These are phyloP conservation scores for Mycena indigotica DNA, from an alignment of 768 basidiomycete genomes.

Conservation along the genomic window DNA sequence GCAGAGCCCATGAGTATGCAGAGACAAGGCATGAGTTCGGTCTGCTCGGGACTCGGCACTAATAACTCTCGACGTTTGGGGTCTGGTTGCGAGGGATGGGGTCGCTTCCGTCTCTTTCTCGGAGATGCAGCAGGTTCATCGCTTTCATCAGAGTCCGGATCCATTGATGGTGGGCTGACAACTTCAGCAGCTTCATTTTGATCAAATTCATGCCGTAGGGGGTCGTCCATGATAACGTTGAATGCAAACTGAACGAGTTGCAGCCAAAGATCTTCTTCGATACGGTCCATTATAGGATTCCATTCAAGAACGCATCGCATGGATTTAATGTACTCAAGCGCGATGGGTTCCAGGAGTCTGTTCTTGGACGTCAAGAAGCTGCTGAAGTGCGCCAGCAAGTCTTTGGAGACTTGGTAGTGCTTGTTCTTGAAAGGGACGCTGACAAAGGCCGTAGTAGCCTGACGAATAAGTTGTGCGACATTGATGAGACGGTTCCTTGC, in stretches of 20 bases:
- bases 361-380: slow-evolving; percentile 58
- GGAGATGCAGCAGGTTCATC: slow-evolving; percentile 9
- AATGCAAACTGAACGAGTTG: slow-evolving; percentile 70
- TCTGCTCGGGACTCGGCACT: slow-evolving; percentile 47
- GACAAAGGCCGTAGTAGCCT: slow-evolving; percentile 68
- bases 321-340: slow-evolving; percentile 81
- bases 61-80: neutral
- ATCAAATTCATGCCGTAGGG: slow-evolving; percentile 37
- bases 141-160: slow-evolving; percentile 24
- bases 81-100: slow-evolving; percentile 35
- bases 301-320: slow-evolving; percentile 66
- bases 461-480: slow-evolving; percentile 67
- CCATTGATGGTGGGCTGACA: slow-evolving; percentile 15
- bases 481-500: slow-evolving; percentile 65
- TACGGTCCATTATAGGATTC: slow-evolving; percentile 76
- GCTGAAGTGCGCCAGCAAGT: slow-evolving; percentile 65
- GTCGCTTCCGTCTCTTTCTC: slow-evolving; percentile 22
- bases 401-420: slow-evolving; percentile 54
- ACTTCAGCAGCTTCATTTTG: neutral
- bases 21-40: slow-evolving; percentile 71
- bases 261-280: slow-evolving; percentile 68
- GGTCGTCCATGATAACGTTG: slow-evolving; percentile 73
- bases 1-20: slow-evolving; percentile 60
- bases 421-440: slow-evolving; percentile 49
- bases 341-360: slow-evolving; percentile 61